Evolutionary conservation across 2,329 filamentous ascomycete genomes (phyloP).

Genomic region (Xylariaceae sp.): DNA sequence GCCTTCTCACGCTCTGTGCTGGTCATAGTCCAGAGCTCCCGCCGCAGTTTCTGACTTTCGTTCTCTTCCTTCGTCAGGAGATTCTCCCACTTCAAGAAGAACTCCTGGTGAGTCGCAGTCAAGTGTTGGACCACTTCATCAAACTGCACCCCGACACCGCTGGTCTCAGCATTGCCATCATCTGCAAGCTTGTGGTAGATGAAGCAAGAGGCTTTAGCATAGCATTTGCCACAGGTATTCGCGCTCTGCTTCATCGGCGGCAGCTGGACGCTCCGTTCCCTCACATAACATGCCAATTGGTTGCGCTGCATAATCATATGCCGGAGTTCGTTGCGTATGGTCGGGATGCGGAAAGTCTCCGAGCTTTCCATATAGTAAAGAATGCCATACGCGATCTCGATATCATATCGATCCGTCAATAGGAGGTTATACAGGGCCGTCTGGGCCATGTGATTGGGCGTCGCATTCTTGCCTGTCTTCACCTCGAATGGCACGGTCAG

Average conservation of each 20-base stretch:
- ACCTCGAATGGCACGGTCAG: conserved; percentile 90
- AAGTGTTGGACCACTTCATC: conserved; percentile 73
- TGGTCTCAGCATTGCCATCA: conserved; percentile 72
- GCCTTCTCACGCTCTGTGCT: conserved; percentile 82
- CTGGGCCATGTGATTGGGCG: conserved; percentile 80
- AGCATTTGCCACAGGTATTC: conserved; percentile 79
- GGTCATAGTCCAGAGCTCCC: conserved; percentile 94
- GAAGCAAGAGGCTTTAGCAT: conserved; percentile 86
- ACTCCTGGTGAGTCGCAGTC: conserved; percentile 67
- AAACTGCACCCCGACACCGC: conserved; percentile 77
- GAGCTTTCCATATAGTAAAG: conserved; percentile 94
- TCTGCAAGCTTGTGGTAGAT: conserved; percentile 90
- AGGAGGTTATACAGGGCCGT: conserved; percentile 91
- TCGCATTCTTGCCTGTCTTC: conserved; percentile 86
- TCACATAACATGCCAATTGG: conserved; percentile 76
- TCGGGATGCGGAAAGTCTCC: conserved; percentile 76
- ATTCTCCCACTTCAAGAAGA: conserved; percentile 93
- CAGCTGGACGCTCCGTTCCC: conserved; percentile 70
- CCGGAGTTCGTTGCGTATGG: conserved; percentile 78
- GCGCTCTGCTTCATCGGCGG: conserved; percentile 82
- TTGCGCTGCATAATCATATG: conserved; percentile 98
- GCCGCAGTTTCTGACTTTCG: conserved; percentile 76
- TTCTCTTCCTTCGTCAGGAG: conserved; percentile 92
- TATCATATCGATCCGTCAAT: conserved; percentile 89
- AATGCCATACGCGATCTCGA: conserved; percentile 83